Conservation (phyloP, 1,284 basidiomycete species). For the Boletus mariae region DNA sequence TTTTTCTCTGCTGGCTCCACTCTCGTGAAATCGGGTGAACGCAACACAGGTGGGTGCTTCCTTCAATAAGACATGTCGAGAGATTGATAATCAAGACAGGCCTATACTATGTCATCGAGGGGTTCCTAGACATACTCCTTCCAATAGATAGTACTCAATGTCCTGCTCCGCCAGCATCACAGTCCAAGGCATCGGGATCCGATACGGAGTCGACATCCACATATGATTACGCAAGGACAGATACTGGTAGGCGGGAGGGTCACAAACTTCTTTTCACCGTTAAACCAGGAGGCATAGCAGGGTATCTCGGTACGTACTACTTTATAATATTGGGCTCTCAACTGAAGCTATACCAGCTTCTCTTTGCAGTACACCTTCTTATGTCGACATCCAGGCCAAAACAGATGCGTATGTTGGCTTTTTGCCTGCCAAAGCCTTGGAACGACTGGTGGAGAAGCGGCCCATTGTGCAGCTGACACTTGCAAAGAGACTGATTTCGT, state of each 20-base stretch:
- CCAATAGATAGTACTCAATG: conserved; percentile 45
- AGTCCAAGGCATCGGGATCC: conserved; percentile 19
- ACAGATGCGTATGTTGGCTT: conserved; percentile 97
- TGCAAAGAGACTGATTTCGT: conserved; percentile 92
- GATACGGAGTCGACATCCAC: conserved; percentile 25
- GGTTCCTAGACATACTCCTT: conserved; percentile 89
- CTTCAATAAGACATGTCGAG: neutral
- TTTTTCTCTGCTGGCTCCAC: conserved; percentile 88
- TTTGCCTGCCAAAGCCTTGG: conserved; percentile 84
- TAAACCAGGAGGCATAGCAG: conserved; percentile 97
- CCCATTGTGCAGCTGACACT: conserved; percentile 95
- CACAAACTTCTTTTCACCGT: conserved; percentile 86
- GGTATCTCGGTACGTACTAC: conserved; percentile 75
- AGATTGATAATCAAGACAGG: conserved; percentile 43
- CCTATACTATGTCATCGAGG: conserved; percentile 97
- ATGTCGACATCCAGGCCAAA: conserved; percentile 95
- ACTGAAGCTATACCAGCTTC: conserved; percentile 54
- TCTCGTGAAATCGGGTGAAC: conserved; percentile 87
- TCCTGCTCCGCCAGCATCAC: conserved; percentile 22
- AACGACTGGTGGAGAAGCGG: conserved; percentile 86
- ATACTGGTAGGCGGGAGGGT: conserved; percentile 19
- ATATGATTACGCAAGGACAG: conserved; percentile 15
- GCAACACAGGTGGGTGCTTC: conserved; percentile 62
- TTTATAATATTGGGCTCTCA: neutral
- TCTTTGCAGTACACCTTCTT: conserved; percentile 87